Evolutionary conservation across 23 red algal genomes (phyloP), one percentile per base, ranked within the genome.

Genomic region (Gracilaria caudata): DNA sequence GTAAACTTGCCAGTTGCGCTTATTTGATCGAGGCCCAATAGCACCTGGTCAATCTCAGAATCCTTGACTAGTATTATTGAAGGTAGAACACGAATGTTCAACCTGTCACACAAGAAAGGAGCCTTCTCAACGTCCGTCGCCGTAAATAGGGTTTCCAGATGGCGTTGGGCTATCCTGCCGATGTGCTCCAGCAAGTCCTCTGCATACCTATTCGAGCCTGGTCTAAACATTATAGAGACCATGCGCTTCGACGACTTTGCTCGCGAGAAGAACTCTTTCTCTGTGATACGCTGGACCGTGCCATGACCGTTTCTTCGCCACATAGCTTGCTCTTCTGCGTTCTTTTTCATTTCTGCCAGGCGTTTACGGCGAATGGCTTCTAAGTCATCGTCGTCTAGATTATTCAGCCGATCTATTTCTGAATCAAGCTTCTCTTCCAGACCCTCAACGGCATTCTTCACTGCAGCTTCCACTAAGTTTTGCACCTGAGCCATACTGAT

Each of bases 131-230:
- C 95, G 72, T 98, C 92, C 34, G 88, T 76, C 0, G 64, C 53
- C 7, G 66, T 71, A 59, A 98, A 98, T 23, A 86, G 57, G 14
- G 87, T 98, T 70, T 98, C 95, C 51, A 98, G 46, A 44, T 98
- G 95, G 2, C 68, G 75, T 17, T 61, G 45, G 20, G 95, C 95
- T 13, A 98, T 37, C 21, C 77, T 58, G 30, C 40, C 73, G 37
- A 94, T 59, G 47, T 87, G 83, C 9, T 81, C 77, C 38, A 76
- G 56, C 37, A 98, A 78, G 61, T 92, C 90, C 49, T 87, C 87
- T 0, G 86, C 75, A 24, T 93, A 90, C 21, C 68, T 24, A 9
- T 63, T 81, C 51, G 90, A 75, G 41, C 91, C 95, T 0, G 79
- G 53, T 51, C 87, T 78, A 35, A 51, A 80, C 37, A 96, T 77